These are phyloP conservation scores for Ustilago vetiveriae DNA, from an alignment of 1,284 basidiomycete species.

Conservation along the genomic window DNA sequence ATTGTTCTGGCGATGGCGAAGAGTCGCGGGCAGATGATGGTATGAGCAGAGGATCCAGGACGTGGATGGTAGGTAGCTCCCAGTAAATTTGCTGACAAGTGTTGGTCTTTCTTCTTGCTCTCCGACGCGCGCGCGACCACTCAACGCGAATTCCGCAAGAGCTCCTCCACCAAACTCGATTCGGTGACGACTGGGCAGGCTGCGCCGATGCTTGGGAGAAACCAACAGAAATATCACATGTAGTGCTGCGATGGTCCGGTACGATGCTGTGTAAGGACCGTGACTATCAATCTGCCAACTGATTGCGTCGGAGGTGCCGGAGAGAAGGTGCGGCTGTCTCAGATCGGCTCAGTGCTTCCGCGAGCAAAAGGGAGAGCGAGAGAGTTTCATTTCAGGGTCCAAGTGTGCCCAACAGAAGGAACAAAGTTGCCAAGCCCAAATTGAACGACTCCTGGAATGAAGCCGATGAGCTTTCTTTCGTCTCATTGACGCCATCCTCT, in stretches of 20 bases:
- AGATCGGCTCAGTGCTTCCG: slow-evolving; percentile 2
- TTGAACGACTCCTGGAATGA: not conserved
- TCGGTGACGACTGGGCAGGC: no score
- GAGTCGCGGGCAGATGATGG: no score
- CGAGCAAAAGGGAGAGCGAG: no score
- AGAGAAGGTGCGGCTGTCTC: not conserved
- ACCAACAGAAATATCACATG: no score
- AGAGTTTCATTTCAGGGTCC: slow-evolving; percentile 40
- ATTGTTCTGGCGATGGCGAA: no score
- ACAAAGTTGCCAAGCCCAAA: not conserved
- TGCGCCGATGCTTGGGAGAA: no score
- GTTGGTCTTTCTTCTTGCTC: not conserved
- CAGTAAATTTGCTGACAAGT: no score
- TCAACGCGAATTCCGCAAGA: slow-evolving; percentile 20
- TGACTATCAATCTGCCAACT: no score
- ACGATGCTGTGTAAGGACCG: no score
- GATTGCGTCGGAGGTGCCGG: not conserved
- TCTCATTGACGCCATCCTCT: not conserved
- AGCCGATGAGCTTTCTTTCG: not conserved
- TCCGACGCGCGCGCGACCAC: slow-evolving; percentile 15
- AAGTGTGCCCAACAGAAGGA: slow-evolving; percentile 11
- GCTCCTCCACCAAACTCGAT: not conserved
- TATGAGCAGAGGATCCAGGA: no score
- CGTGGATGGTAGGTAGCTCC: no score
- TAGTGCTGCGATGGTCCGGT: no score